Base-by-base conservation (phyloP, 1,284 basidiomycete genomes). In the Microbotryomycetes sp. region DNA sequence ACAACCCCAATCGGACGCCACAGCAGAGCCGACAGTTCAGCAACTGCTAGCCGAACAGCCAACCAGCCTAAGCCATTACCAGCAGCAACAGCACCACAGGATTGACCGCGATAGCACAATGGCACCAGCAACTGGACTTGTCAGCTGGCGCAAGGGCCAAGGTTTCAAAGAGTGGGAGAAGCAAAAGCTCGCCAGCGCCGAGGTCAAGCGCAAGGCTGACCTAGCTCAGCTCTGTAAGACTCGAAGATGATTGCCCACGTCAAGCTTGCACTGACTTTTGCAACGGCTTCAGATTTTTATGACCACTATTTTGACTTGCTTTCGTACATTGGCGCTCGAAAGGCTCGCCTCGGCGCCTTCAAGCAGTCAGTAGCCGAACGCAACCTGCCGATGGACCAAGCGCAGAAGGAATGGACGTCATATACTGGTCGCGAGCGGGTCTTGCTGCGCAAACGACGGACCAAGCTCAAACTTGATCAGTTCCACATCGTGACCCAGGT, bases 401-500 rank as follows among this genome's bases (percentile, higher is more conserved):
- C 49, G 5, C 1, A 35, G 15, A 85, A 85, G 67, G 92, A 96
- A 74, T 87, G 89, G 78, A 87, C 86, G 71, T 91, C 89, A 0
- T 96, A 97, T 76, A 87, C 85, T 69, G 91, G 91, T 1, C 83
- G 91, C 45, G 92, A 97, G 76, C 87, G 92, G 31, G 91, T 92
- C 3, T 74, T 94, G 3, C 81, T 97, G n/a, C 82, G 92, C 56
- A 86, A 89, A 69, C 83, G 92, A 23, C 82, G 91, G 48, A 85
- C 89, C 21, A 93, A 94, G 76, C 80, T 94, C 56, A 82, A 84
- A 64, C 83, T 96, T 45, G 87, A 96, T 61, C 87, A 92, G 73
- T 96, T 94, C 75, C 76, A 93, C 72, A 94, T 96, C 75, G 92
- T 97, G 69, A 90, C 91, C 1, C 93, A 97, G 71, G 90, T 97